Evolutionary conservation across 768 basidiomycete genomes (phyloP), one percentile per base, ranked within the genome.

Genomic region (Leucosporidium yakuticum): DNA sequence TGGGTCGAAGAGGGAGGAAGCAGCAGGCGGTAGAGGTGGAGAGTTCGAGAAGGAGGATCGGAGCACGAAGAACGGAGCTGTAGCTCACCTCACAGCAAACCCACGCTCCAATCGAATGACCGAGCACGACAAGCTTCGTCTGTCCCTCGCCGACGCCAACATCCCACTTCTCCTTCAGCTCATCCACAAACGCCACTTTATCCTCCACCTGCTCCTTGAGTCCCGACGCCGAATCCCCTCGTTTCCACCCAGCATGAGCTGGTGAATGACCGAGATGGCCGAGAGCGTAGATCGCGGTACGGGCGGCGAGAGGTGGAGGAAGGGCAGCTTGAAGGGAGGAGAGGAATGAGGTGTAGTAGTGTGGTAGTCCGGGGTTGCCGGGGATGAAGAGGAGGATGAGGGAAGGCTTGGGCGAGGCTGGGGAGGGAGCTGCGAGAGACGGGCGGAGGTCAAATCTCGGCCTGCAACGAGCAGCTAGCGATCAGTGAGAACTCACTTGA

Each of bases 61-160:
- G n/a, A n/a, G n/a, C n/a, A n/a, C n/a, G n/a, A n/a, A n/a, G n/a
- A n/a, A n/a, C n/a, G n/a, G n/a, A n/a, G 31, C 32, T 14, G 23
- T 44, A 15, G 73, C 79, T 71, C 47, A 84, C 86, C 80, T 89
- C 84, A 36, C 85, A 74, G 6, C 82, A 76, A 61, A 91, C 80
- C 88, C 88, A 91, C 2, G 84, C 79, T 2, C 89, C 89, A 20
- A 90, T 83, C 63, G 87, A 88, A 69, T 91, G 89, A 14, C 86
- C 87, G 27, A 83, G 75, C 0, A 88, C 29, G 23, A 86, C 76
- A 32, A 86, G 76, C 65, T 77, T 81, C 5, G 69, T 56, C 63
- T 71, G 21, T 75, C 62, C 47, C 55, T 72, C 31, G 12, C 29
- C 39, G 47, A 21, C 2, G 0, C 67, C 67, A 6, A 68, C 1